Percentiles rank a stretch among this genome's conserved stretches.
These are phyloP conservation scores for Cnidoscolus chayamansa DNA, from an alignment of 441 rosid species.

Conservation along the genomic window DNA sequence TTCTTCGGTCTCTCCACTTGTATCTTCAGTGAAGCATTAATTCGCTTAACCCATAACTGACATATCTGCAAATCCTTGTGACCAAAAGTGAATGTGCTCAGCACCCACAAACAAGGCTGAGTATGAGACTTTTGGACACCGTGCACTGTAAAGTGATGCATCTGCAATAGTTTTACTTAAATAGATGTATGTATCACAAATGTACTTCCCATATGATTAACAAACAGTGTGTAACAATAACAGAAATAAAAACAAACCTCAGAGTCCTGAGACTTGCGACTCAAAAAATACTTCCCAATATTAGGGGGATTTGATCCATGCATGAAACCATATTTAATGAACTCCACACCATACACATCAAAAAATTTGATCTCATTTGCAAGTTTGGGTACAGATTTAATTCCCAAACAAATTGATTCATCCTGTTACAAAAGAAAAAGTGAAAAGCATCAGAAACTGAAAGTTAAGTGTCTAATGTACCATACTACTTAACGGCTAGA, in stretches of 20 bases:
- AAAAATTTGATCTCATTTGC: conserved; percentile 45
- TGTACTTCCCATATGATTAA: conserved; percentile 7
- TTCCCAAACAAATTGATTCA: conserved; percentile 50
- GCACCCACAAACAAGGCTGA: conserved; percentile 66
- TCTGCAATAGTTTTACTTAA: conserved; percentile 39
- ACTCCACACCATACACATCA: conserved; percentile 72
- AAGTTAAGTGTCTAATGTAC: conserved; percentile 6
- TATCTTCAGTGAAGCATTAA: conserved; percentile 45
- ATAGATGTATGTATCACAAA: conserved; percentile 7
- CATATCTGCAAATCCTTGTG: conserved; percentile 61
- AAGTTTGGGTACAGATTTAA: conserved; percentile 33
- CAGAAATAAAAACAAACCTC: conserved; percentile 45
- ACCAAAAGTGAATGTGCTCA: conserved; percentile 51
- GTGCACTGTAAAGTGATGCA: conserved; percentile 58
- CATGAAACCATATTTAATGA: conserved; percentile 34
- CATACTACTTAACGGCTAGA: background rate
- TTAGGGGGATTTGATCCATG: conserved; percentile 34
- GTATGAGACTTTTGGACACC: conserved; percentile 49
- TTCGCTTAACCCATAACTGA: conserved; percentile 61
- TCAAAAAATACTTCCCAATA: conserved; percentile 40
- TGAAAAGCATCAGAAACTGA: conserved; percentile 20
- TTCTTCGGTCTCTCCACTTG: conserved; percentile 68
- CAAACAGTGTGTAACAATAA: background rate
- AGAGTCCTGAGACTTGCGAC: conserved; percentile 29
- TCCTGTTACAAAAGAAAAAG: conserved; percentile 41